Evolutionary conservation across 345 rosid species (phyloP), one percentile per base, ranked within the genome.

Genomic region (Dimocarpus longan): DNA sequence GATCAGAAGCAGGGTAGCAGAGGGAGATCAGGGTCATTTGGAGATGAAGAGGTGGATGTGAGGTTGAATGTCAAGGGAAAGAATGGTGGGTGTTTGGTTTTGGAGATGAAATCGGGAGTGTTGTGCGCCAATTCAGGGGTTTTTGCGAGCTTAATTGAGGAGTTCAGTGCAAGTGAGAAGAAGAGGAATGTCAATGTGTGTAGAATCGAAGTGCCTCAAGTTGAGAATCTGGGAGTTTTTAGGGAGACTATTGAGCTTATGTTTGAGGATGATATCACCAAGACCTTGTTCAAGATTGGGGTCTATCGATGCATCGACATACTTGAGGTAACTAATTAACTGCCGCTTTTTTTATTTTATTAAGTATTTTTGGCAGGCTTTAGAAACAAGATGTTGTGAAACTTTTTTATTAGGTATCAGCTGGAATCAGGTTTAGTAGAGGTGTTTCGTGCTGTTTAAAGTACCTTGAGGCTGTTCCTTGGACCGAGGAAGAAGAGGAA

Each of bases 401-500:
- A 85, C 37, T 32, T 32, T 32, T 69, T 57, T 73, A 57, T 52
- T 82, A 93, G 97, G 98, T 93, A 57, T 89, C 96, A 39, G 91
- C 90, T 74, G 83, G 96, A 77, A 92, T 93, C 73, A 88, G 73
- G 86, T 92, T 95, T 79, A 81, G 76, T 21, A 88, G 85, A 85
- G 96, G 95, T 73, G 86, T 90, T 68, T 72, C 73, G 1, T 90
- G 94, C 67, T 92, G 97, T 88, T 83, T 95, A 78, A 90, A 91
- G 75, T 93, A 92, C 87, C 88, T 95, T 54, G 98, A 92, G 84
- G 97, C 88, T 82, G 96, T 95, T 88, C 99, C 97, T 13, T 95
- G 99, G 97, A 89, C 96, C 3, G 99, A 95, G 85, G 98, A 92
- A 40, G 99, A 95, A 87, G 99, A 92, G 87, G 95, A 95, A 80